Percentiles rank a stretch among this genome's conserved stretches.
These are phyloP conservation scores for Amniculicola lignicola DNA, from an alignment of 495 filamentous ascomycete species.

Conservation along the genomic window DNA sequence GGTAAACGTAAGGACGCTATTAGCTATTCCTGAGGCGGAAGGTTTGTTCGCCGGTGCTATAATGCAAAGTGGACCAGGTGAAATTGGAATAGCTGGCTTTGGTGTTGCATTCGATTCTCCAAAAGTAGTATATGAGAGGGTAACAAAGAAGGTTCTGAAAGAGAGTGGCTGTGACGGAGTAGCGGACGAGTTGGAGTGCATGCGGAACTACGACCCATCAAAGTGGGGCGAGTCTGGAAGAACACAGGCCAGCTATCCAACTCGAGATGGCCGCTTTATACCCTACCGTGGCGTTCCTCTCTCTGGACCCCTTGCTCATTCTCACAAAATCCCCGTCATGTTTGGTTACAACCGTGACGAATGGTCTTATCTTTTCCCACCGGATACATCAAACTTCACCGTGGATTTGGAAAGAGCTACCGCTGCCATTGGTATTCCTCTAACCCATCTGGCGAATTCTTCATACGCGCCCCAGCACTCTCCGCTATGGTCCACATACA, in stretches of 20 bases:
- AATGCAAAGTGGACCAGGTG: conserved; percentile 22
- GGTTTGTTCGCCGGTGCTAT: conserved; percentile 27
- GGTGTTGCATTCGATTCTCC: conserved; percentile 7
- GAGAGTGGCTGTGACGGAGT: conserved; percentile 29
- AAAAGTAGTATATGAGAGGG: conserved; percentile 10
- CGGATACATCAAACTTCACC: conserved; percentile 35
- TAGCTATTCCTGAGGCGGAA: conserved; percentile 23
- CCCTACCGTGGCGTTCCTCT: conserved; percentile 20
- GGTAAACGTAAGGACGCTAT: conserved; percentile 30
- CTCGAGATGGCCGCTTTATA: conserved; percentile 27
- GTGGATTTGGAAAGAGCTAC: conserved; percentile 4
- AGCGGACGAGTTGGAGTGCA: conserved; percentile 23
- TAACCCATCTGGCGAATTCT: conserved; percentile 8
- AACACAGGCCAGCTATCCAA: conserved; percentile 7
- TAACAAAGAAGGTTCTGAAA: conserved; percentile 21
- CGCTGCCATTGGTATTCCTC: background rate
- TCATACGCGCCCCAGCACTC: conserved; percentile 20
- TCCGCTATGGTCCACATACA: background rate
- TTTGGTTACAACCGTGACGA: conserved; percentile 31
- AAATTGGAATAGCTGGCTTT: background rate
- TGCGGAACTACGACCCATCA: conserved; percentile 24
- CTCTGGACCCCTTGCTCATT: conserved; percentile 18
- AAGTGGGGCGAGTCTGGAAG: conserved; percentile 15
- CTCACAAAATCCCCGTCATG: conserved; percentile 27
- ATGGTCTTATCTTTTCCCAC: conserved; percentile 17